Conservation (phyloP, 352 stramenopile species). For the Paralagenidium karlingii region DNA sequence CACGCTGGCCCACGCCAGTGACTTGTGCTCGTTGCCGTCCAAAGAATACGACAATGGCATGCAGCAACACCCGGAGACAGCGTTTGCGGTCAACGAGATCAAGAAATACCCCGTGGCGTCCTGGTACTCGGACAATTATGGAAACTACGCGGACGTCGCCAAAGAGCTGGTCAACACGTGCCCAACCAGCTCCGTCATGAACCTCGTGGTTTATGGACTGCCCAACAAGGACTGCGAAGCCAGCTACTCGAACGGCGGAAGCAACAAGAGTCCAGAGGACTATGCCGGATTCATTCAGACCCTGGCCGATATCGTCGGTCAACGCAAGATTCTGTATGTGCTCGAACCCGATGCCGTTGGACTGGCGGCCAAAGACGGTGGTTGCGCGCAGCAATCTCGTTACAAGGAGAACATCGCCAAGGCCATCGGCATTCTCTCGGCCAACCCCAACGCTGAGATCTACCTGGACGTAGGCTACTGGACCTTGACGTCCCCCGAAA, state of each 20-base stretch:
- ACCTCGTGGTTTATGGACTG: slow-evolving; percentile 9
- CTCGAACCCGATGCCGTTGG: slow-evolving; percentile 4
- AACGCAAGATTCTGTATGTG: slow-evolving; percentile 1
- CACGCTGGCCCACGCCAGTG: slow-evolving; percentile 6
- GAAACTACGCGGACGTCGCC: slow-evolving; percentile 20
- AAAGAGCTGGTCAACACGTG: slow-evolving; percentile 14
- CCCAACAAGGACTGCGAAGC: slow-evolving; percentile 7
- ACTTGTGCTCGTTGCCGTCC: slow-evolving; percentile 31
- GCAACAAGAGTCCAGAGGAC: slow-evolving; percentile 4
- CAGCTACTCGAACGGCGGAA: slow-evolving; percentile 4
- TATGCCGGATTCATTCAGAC: slow-evolving; percentile 5
- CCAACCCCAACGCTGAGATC: slow-evolving; percentile 1
- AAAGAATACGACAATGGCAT: slow-evolving; percentile 30
- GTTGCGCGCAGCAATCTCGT: background rate
- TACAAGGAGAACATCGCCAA: slow-evolving; percentile 2
- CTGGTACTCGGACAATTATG: slow-evolving; percentile 47
- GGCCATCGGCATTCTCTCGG: background rate
- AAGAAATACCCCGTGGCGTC: slow-evolving; percentile 41
- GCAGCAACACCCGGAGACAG: slow-evolving; percentile 20
- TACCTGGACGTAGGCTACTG: slow-evolving; percentile 3
- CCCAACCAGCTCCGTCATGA: slow-evolving; percentile 16
- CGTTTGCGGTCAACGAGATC: slow-evolving; percentile 18
- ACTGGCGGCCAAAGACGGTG: slow-evolving; percentile 4
- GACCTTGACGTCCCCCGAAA: slow-evolving; percentile 4
- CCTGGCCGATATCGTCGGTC: slow-evolving; percentile 3